Evolutionary conservation across 2,329 filamentous ascomycete genomes (phyloP), one percentile per base, ranked within the genome.

Genomic region (Stagonosporopsis vannaccii): DNA sequence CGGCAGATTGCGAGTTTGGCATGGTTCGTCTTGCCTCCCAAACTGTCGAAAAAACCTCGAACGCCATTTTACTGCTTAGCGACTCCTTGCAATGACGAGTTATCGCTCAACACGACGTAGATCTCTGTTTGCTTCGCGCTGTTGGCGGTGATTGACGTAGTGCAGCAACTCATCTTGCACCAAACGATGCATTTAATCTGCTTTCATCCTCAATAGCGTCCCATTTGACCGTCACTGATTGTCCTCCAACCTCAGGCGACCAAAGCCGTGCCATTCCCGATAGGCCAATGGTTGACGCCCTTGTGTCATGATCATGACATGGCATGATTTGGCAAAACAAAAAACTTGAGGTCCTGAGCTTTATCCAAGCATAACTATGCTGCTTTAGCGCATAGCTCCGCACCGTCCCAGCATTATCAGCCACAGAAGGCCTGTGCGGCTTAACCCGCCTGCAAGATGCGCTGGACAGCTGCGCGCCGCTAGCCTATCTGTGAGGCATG

Each of bases 381-480:
- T 41, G 23, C 41, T 46, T 56, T 32, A 25, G 51, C 26, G 36
- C 13, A 20, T 28, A 26, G 6, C 8, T 25, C 35, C 25, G 40
- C 42, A 50, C n/a, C 30, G 23, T 46, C 22, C 51, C n/a, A 19
- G 33, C 20, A 46, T 46, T 17, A 36, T 26, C 41, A 56, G 42
- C 36, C 41, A 47, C 25, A 36, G 28, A 33, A 41, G 48, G 51
- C 49, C 52, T 44, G 58, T 61, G 61, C 61, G 52, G 52, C 55
- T 62, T 51, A 55, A 36, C 36, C 33, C 26, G 46, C 36, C 51
- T 61, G 53, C 56, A 60, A 56, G 59, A 61, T 60, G 59, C 51
- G 56, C 33, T 63, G 53, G 56, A 54, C 48, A 58, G 49, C 45
- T 44, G 41, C 46, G 46, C 42, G 28, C 47, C 17, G 6, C 33